A percentile compares a stretch with the other conserved stretches of the same genome.
These are phyloP conservation scores for Tuber indicum DNA, from an alignment of 495 filamentous ascomycete genomes.

Conservation along the genomic window DNA sequence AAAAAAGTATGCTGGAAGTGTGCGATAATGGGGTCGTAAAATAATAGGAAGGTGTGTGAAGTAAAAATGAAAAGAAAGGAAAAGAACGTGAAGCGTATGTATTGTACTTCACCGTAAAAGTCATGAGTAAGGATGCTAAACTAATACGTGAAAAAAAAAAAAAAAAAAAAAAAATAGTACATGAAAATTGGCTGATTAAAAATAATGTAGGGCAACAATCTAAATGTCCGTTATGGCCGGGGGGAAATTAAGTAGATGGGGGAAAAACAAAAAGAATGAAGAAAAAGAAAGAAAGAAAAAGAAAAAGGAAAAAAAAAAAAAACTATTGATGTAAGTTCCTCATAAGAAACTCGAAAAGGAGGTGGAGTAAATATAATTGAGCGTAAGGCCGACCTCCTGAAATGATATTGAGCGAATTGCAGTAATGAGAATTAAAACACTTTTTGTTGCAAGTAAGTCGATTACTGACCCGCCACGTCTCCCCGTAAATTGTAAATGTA, in stretches of 20 bases:
- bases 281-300: neutral
- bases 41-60: neutral
- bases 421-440: neutral
- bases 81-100: neutral
- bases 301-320: no score
- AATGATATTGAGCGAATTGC: neutral
- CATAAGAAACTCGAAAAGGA: neutral
- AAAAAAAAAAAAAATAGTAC: neutral
- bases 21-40: neutral
- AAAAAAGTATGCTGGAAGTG: neutral
- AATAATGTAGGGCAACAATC: neutral
- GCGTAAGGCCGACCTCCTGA: neutral
- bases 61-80: neutral
- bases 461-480: conserved; percentile 7
- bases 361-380: neutral
- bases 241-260: neutral
- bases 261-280: neutral
- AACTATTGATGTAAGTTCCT: neutral
- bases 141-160: neutral
- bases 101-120: neutral
- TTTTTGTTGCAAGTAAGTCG: neutral
- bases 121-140: neutral
- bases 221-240: neutral
- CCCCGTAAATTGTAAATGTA: neutral
- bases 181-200: neutral